Evolutionary conservation across 2,329 filamentous ascomycete species (phyloP).

Genomic region (Cytospora schulzeri): DNA sequence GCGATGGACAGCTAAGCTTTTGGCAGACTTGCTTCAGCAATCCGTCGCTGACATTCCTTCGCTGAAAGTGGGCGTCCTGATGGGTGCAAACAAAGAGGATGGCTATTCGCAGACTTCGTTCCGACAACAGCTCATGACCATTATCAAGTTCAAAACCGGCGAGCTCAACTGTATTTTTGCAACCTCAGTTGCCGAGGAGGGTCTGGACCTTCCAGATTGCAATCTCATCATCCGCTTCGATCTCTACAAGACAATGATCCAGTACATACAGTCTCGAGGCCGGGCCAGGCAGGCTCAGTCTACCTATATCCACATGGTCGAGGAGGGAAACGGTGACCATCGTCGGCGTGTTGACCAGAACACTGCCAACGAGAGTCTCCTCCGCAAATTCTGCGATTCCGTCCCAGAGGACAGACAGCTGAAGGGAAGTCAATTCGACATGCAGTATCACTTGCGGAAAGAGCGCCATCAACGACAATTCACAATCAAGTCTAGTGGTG

Average conservation of each 20-base stretch:
- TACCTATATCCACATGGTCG: conserved; percentile 82
- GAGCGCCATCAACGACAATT: conserved; percentile 55
- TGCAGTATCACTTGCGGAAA: conserved; percentile 57
- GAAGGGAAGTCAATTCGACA: conserved; percentile 57
- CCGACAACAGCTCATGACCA: conserved; percentile 71
- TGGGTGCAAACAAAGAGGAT: conserved; percentile 48
- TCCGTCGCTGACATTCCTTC: conserved; percentile 56
- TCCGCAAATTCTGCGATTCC: conserved; percentile 75
- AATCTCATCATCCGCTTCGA: conserved; percentile 77
- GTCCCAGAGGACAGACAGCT: conserved; percentile 76
- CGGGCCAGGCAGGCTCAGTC: conserved; percentile 79
- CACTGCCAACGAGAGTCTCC: conserved; percentile 59
- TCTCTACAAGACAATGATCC: conserved; percentile 84
- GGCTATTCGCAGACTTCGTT: conserved; percentile 68
- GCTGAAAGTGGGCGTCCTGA: conserved; percentile 64
- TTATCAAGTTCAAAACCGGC: conserved; percentile 65
- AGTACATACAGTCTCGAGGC: conserved; percentile 91
- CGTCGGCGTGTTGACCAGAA: conserved; percentile 59
- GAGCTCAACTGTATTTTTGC: conserved; percentile 66
- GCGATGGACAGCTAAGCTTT: conserved; percentile 73
- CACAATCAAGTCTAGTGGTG: conserved; percentile 67
- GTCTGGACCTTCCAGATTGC: conserved; percentile 68
- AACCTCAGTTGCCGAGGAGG: conserved; percentile 69
- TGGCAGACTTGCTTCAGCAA: conserved; percentile 68
- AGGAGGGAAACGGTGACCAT: conserved; percentile 68